Base-by-base conservation (phyloP, 1,139 yeast genomes). In the Pichia inconspicua region DNA sequence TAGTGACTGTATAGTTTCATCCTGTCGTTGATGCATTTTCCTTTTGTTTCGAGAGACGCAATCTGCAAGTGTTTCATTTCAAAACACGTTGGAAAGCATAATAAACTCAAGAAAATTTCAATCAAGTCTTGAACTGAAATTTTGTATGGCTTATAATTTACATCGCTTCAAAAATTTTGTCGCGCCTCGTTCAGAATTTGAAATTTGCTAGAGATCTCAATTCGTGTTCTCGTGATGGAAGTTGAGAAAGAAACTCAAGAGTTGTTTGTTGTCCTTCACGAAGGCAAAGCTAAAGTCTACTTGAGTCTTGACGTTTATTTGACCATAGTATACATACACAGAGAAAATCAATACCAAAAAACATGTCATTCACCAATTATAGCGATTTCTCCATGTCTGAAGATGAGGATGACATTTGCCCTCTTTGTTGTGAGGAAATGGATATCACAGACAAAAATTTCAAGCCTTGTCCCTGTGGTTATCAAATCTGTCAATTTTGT, bases 381-480 rank as follows among this genome's bases (percentile, higher is more conserved):
- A 59, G 58, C 44, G 80, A 75, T 57, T 65, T 75, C 15, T 82
- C 82, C 59, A 76, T 82, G 53, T 80, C 88, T 48, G 56, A 52
- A 35, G 92, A 84, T 53, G 94, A 84, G 59, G 94, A 84, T 59
- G 95, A 85, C 58, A 74, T 75, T 58, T 84, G 95, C 69, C 98
- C 97, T 52, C 77, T 92, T 55, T 92, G 98, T 72, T 94, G 89
- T 62, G 98, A 92, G 68, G 97, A 92, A 65, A 82, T 92, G 90
- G 98, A 92, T 67, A 81, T 90, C 42, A 84, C 96, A 19, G 98
- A 94, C 67, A 87, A 86, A 65, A 88, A 90, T 68, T 94, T 94
- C 75, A 88, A 85, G 66, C 99, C 99, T 7, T 94, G 99, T 73
- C 98, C 97, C 1, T 94, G 99, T 71, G 98, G 98, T 12, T 94